Percentiles rank a stretch among this genome's conserved stretches.
Evolutionary conservation across 768 basidiomycete species (phyloP).

Genomic region (Leccinum ochraceum): DNA sequence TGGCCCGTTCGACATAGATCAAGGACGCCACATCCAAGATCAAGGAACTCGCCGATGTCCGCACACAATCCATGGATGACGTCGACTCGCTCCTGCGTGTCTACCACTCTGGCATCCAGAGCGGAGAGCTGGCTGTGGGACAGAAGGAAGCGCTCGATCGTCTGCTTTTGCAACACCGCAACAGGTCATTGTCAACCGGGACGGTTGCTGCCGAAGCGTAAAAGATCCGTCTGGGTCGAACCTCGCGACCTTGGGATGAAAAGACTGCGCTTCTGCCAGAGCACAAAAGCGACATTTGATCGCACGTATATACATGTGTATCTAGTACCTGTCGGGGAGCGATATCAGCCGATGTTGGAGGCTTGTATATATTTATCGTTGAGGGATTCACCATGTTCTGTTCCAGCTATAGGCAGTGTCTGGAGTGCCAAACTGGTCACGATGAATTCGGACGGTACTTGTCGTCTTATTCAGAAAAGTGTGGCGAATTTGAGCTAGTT

Average conservation of each 20-base stretch:
- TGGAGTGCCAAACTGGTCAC: not conserved
- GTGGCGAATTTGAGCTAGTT: not conserved
- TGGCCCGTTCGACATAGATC: slow-evolving; percentile 48
- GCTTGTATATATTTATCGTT: not conserved
- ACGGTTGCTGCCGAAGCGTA: slow-evolving; percentile 10
- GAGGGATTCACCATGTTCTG: not conserved
- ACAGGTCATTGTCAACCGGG: slow-evolving; percentile 21
- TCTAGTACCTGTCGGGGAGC: slow-evolving; percentile 8
- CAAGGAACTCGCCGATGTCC: slow-evolving; percentile 98
- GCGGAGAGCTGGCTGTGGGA: slow-evolving; percentile 91
- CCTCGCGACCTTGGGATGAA: not conserved
- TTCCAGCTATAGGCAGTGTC: not conserved
- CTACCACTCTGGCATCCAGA: slow-evolving; percentile 92
- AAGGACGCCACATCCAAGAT: slow-evolving; percentile 99
- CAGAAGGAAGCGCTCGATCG: slow-evolving; percentile 90
- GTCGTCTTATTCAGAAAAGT: not conserved
- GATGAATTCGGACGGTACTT: not conserved
- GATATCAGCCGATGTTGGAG: slow-evolving; percentile 10
- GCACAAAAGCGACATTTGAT: slow-evolving; percentile 24
- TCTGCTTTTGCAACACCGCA: slow-evolving; percentile 78
- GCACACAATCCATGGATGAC: slow-evolving; percentile 98
- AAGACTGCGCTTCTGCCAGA: not conserved
- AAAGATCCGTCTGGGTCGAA: not conserved
- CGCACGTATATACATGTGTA: slow-evolving; percentile 14
- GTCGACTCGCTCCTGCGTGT: slow-evolving; percentile 96